A percentile compares a stretch with the other conserved stretches of the same genome.
Evolutionary conservation across 805 yeast genomes (phyloP).

Genomic region (Candida oleophila): DNA sequence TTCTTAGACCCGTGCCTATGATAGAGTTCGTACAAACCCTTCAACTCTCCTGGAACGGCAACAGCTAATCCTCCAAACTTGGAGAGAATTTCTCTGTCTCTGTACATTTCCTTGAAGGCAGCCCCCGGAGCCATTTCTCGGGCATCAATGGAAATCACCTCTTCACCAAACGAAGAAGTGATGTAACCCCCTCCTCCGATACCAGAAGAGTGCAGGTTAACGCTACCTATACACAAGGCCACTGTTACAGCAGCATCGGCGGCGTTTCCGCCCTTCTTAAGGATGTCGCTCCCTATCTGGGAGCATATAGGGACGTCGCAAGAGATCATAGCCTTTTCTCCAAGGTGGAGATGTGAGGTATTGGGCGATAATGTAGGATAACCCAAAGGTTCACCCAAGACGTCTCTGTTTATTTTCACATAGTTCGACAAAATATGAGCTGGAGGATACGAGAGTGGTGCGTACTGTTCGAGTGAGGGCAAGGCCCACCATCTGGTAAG

Average conservation of each 20-base stretch:
- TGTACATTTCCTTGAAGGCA: constrained; percentile 67
- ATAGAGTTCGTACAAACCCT: constrained; percentile 70
- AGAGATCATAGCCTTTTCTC: constrained; percentile 60
- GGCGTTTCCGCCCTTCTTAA: constrained; percentile 68
- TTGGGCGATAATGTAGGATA: constrained; percentile 46
- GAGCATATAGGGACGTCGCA: constrained; percentile 67
- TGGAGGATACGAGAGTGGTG: not conserved
- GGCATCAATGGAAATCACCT: constrained; percentile 71
- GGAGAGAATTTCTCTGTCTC: constrained; percentile 45
- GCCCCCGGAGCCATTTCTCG: constrained; percentile 80
- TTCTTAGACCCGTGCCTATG: constrained; percentile 67
- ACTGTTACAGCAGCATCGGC: constrained; percentile 93
- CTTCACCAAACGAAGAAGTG: constrained; percentile 35
- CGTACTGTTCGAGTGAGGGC: not conserved
- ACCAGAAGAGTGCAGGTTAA: constrained; percentile 82
- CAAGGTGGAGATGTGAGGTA: constrained; percentile 34
- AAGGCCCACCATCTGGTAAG: not conserved
- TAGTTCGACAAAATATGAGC: not conserved
- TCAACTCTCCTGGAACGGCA: constrained; percentile 88
- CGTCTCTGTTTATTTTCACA: constrained; percentile 9
- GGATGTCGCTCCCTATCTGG: constrained; percentile 55
- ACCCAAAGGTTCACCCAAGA: constrained; percentile 19
- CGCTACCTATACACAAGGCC: constrained; percentile 82
- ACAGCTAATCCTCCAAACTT: constrained; percentile 84
- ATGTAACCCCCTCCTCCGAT: constrained; percentile 92